Conservation (phyloP, 2,329 filamentous ascomycete genomes). For the Cordyceps pruinosa region DNA sequence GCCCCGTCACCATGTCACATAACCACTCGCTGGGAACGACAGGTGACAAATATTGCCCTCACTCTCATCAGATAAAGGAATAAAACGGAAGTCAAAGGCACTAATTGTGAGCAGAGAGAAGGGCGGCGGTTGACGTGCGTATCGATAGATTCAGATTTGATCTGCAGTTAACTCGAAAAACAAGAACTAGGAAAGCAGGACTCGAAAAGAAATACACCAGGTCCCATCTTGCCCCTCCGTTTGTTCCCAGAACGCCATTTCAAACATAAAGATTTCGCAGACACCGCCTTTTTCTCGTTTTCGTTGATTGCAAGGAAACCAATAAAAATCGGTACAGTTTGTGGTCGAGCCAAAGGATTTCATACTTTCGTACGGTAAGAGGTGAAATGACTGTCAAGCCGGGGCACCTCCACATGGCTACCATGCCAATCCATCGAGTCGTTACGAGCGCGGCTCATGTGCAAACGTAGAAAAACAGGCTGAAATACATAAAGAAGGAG, state of each 20-base stretch:
- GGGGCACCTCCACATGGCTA: background rate
- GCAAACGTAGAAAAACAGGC: background rate
- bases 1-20: constrained; percentile 7
- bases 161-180: constrained; percentile 6
- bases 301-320: background rate
- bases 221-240: constrained; percentile 21
- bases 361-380: background rate
- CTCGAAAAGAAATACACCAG: constrained; percentile 14
- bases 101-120: background rate
- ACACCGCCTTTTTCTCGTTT: constrained; percentile 18
- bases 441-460: background rate
- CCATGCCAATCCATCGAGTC: background rate
- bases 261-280: constrained; percentile 14
- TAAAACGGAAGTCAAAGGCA: background rate
- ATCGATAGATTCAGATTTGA: constrained; percentile 14
- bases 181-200: constrained; percentile 7
- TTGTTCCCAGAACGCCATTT: constrained; percentile 27
- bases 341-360: background rate
- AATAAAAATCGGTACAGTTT: background rate
- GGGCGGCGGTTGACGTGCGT: background rate
- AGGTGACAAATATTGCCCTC: background rate
- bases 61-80: too few relatives aligned
- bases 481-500: constrained; percentile 1
- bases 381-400: background rate
- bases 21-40: constrained; percentile 15